These are phyloP conservation scores for Pythium monospermum DNA, from an alignment of 352 stramenopile genomes.

Conservation along the genomic window DNA sequence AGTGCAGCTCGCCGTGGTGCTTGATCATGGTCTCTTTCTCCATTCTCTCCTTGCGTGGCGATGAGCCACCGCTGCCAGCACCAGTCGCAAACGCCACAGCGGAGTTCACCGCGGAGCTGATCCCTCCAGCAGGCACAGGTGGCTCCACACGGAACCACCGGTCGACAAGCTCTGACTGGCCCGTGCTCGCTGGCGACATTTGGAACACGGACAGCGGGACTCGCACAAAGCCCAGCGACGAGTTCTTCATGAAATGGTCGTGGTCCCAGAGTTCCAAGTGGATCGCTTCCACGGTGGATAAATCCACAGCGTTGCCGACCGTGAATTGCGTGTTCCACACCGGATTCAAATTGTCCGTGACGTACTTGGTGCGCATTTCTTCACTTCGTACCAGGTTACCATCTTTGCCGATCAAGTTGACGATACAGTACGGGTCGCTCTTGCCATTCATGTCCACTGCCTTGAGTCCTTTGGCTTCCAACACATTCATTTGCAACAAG, in stretches of 20 bases:
- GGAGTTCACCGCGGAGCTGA: neutral
- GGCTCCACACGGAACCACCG: constrained; percentile 62
- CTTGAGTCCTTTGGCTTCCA: constrained; percentile 44
- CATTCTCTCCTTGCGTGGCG: constrained; percentile 20
- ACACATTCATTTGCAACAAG: constrained; percentile 45
- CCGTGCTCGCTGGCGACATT: constrained; percentile 54
- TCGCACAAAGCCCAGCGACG: constrained; percentile 49
- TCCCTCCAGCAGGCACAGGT: constrained; percentile 18
- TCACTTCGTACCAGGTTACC: constrained; percentile 50
- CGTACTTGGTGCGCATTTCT: constrained; percentile 48
- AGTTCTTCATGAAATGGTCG: constrained; percentile 42
- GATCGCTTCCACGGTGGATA: constrained; percentile 48
- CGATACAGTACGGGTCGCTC: constrained; percentile 67
- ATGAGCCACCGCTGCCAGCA: constrained; percentile 22
- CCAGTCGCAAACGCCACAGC: constrained; percentile 9
- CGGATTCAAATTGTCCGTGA: constrained; percentile 41
- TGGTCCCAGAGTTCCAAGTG: constrained; percentile 62
- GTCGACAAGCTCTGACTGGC: constrained; percentile 55
- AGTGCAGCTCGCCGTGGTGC: constrained; percentile 50
- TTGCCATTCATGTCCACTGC: constrained; percentile 55
- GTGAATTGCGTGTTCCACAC: constrained; percentile 51
- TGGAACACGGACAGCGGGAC: constrained; percentile 58
- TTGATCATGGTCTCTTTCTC: constrained; percentile 41
- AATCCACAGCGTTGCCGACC: constrained; percentile 43
- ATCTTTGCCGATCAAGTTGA: constrained; percentile 59